These are phyloP conservation scores for Leishmania turanica DNA, from an alignment of 208 protist genomes.

Conservation along the genomic window DNA sequence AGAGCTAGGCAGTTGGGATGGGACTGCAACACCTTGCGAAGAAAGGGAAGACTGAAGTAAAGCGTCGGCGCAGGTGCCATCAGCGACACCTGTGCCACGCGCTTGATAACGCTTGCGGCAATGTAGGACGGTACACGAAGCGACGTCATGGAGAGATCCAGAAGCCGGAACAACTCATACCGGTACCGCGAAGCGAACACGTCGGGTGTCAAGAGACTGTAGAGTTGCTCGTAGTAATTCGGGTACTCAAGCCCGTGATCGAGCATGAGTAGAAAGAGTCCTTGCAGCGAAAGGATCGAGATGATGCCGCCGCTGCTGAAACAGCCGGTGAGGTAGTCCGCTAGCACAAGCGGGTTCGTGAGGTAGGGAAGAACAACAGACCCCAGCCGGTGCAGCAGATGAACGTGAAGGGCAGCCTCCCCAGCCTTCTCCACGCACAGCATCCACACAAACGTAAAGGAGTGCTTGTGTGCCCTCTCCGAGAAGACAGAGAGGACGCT, in stretches of 20 bases:
- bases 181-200: conserved; percentile 85
- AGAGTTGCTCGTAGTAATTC: conserved; percentile 91
- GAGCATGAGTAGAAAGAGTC: conserved; percentile 89
- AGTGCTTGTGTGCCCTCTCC: conserved; percentile 80
- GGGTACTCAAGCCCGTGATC: conserved; percentile 92
- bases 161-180: conserved; percentile 84
- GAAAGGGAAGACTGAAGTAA: conserved; percentile 88
- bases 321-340: conserved; percentile 86
- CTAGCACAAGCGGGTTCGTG: conserved; percentile 83
- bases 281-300: conserved; percentile 85
- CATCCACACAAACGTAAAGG: conserved; percentile 85
- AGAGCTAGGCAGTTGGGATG: conserved; percentile 88
- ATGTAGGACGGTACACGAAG: conserved; percentile 84
- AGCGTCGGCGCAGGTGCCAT: conserved; percentile 75
- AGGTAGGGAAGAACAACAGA: conserved; percentile 74
- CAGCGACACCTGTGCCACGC: conserved; percentile 63
- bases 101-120: conserved; percentile 83
- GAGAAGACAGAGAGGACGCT: conserved; percentile 83
- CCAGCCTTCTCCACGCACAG: conserved; percentile 59
- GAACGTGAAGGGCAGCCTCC: conserved; percentile 65
- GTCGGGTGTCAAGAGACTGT: conserved; percentile 83
- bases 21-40: conserved; percentile 83
- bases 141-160: conserved; percentile 85
- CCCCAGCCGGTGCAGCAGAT: conserved; percentile 81
- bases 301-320: conserved; percentile 88